Percentiles rank a stretch among this genome's conserved stretches.
These are phyloP conservation scores for Penicillium digitatum DNA, from an alignment of 2,329 filamentous ascomycete species.

Conservation along the genomic window DNA sequence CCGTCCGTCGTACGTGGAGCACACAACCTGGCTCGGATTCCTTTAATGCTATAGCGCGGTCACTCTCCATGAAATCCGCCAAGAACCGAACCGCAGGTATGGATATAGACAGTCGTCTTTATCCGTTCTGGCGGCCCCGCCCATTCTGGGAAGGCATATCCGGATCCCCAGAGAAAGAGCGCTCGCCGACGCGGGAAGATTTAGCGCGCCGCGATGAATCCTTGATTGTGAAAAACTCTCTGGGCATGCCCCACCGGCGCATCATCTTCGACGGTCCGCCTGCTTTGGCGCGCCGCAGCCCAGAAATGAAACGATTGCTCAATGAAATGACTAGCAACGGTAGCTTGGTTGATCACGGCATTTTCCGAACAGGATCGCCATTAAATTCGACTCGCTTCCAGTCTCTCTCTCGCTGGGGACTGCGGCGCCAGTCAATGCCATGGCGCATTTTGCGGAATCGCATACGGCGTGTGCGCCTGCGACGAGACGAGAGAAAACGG, in stretches of 20 bases:
- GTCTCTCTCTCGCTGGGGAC: slow-evolving; percentile 41
- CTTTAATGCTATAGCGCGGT: slow-evolving; percentile 36
- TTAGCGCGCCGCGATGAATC: slow-evolving; percentile 22
- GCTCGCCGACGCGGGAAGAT: slow-evolving; percentile 33
- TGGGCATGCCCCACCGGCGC: slow-evolving; percentile 52
- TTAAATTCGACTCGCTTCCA: slow-evolving; percentile 29
- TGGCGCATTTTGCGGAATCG: slow-evolving; percentile 49
- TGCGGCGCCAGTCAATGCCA: slow-evolving; percentile 51
- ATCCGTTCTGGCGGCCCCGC: slow-evolving; percentile 61
- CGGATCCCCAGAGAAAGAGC: slow-evolving; percentile 37
- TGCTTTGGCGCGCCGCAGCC: slow-evolving; percentile 33
- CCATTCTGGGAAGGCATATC: slow-evolving; percentile 60
- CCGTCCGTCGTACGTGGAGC: slow-evolving; percentile 38
- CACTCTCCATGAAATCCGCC: slow-evolving; percentile 40
- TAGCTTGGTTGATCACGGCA: slow-evolving; percentile 30
- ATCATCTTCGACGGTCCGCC: slow-evolving; percentile 43
- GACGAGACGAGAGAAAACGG: slow-evolving; percentile 44
- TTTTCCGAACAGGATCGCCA: slow-evolving; percentile 31
- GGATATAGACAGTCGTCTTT: slow-evolving; percentile 48
- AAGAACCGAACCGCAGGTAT: slow-evolving; percentile 43
- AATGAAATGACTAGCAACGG: slow-evolving; percentile 30
- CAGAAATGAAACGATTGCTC: slow-evolving; percentile 27
- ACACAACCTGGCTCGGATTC: slow-evolving; percentile 41
- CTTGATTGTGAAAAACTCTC: slow-evolving; percentile 53
- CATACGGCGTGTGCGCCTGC: slow-evolving; percentile 43